phyloP scores from a whole-genome alignment of 1,284 basidiomycete species.

The Ustilago sp. region DNA sequence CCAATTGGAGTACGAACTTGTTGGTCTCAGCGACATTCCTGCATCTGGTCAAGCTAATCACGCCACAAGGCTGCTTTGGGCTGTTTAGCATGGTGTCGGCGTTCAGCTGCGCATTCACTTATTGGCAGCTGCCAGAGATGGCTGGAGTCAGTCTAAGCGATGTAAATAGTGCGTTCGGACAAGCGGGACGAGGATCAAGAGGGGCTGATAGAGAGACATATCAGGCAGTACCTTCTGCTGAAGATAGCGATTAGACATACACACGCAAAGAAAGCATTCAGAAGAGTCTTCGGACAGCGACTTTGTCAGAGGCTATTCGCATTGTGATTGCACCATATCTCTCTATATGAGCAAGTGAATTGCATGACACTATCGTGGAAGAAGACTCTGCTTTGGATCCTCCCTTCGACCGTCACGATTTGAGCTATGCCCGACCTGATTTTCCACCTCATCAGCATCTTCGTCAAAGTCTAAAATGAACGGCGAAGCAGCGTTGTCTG shows the following conservation, averaged over 20 bases:
- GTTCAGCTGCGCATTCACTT: slow-evolving; percentile 55
- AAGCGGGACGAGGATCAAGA: background rate
- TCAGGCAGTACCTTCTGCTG: slow-evolving; percentile 25
- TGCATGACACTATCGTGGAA: slow-evolving; percentile 16
- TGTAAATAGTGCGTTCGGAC: slow-evolving; percentile 14
- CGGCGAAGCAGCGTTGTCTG: slow-evolving; percentile 2
- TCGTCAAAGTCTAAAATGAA: slow-evolving; percentile 38
- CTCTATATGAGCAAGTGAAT: background rate
- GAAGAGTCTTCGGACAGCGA: background rate
- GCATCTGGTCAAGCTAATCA: slow-evolving; percentile 49
- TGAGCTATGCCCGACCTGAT: background rate
- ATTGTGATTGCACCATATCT: background rate
- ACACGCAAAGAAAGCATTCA: too few species aligned
- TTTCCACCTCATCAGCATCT: slow-evolving; percentile 10
- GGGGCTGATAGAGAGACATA: slow-evolving; percentile 13
- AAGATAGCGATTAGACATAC: slow-evolving; percentile 13
- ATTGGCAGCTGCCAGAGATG: slow-evolving; percentile 52
- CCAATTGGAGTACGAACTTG: slow-evolving; percentile 56
- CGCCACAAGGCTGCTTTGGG: slow-evolving; percentile 49
- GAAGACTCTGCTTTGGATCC: slow-evolving; percentile 5
- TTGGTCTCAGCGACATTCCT: slow-evolving; percentile 48
- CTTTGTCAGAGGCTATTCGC: background rate
- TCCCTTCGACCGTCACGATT: background rate
- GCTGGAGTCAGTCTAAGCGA: slow-evolving; percentile 46
- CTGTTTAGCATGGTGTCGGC: slow-evolving; percentile 48